phyloP scores from a whole-genome alignment of 495 filamentous ascomycete genomes.

The Tuber brumale region DNA sequence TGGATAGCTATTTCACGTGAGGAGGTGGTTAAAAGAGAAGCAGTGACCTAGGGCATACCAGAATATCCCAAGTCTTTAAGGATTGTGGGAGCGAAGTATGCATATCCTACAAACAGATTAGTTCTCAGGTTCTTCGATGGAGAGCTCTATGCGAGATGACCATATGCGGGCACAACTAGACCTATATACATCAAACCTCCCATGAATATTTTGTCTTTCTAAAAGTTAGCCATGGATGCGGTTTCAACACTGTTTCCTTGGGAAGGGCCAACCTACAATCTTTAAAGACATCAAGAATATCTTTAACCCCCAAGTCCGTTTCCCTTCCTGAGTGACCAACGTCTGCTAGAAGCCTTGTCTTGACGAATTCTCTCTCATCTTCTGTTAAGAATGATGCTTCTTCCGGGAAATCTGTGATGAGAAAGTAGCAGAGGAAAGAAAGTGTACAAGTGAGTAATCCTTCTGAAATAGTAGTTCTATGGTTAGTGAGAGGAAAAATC shows the following conservation, averaged over 20 bases:
- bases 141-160: constrained; percentile 44
- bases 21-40: constrained; percentile 30
- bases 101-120: constrained; percentile 40
- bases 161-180: constrained; percentile 80
- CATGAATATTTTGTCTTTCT: constrained; percentile 55
- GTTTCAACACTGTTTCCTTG: neutral
- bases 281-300: constrained; percentile 69
- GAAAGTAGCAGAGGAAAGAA: constrained; percentile 68
- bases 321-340: constrained; percentile 64
- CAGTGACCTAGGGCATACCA: constrained; percentile 1
- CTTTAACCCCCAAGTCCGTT: constrained; percentile 52
- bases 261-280: constrained; percentile 53
- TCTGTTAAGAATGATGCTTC: constrained; percentile 60
- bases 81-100: constrained; percentile 74
- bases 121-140: neutral
- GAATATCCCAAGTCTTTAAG: constrained; percentile 59
- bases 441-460: constrained; percentile 66
- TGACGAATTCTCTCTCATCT: constrained; percentile 70
- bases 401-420: constrained; percentile 73
- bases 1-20: constrained; percentile 49
- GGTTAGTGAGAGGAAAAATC: neutral
- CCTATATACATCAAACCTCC: constrained; percentile 88
- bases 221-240: neutral
- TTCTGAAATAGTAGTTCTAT: constrained; percentile 49
- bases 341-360: constrained; percentile 66